A percentile compares a stretch with the other conserved stretches of the same genome.
These are phyloP conservation scores for Russula emetica DNA, from an alignment of 768 basidiomycete species.

Conservation along the genomic window DNA sequence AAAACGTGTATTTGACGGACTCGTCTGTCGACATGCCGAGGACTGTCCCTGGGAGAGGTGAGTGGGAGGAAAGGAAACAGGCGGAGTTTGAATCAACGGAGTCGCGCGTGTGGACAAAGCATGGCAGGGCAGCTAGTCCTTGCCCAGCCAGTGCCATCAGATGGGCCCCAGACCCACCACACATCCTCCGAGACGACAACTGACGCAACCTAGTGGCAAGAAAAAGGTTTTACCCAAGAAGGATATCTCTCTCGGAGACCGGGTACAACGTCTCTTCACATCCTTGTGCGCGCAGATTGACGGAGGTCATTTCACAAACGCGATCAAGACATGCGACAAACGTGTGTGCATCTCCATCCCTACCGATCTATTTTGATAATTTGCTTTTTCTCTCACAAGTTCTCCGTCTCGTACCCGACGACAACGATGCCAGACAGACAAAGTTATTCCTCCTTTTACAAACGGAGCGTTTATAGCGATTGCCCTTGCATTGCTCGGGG, in stretches of 20 bases:
- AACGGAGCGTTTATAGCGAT: slow-evolving; percentile 70
- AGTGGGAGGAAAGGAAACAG: background rate
- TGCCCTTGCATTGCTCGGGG: slow-evolving; percentile 62
- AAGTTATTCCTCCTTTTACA: slow-evolving; percentile 87
- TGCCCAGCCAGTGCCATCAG: background rate
- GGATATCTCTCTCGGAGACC: slow-evolving; percentile 35
- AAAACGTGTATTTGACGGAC: slow-evolving; percentile 21
- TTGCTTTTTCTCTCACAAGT: slow-evolving; percentile 44
- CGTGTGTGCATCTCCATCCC: slow-evolving; percentile 46
- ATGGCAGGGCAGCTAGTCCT: background rate
- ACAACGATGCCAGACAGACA: slow-evolving; percentile 71
- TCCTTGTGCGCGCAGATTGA: slow-evolving; percentile 86
- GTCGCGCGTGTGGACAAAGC: no score
- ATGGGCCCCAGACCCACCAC: slow-evolving; percentile 23
- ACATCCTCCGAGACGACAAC: slow-evolving; percentile 6
- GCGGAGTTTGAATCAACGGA: slow-evolving; percentile 22
- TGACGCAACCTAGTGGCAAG: slow-evolving; percentile 17
- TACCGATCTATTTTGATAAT: background rate
- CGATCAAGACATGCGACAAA: slow-evolving; percentile 89
- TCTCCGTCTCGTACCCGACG: slow-evolving; percentile 58
- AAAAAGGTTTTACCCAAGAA: slow-evolving; percentile 34
- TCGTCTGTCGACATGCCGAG: slow-evolving; percentile 27
- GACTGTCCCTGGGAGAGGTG: slow-evolving; percentile 11
- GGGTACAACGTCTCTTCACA: slow-evolving; percentile 60
- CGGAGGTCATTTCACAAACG: slow-evolving; percentile 80